Evolutionary conservation across 73 alveolate species (phyloP).

Genomic region (Paramecium primaurelia): DNA sequence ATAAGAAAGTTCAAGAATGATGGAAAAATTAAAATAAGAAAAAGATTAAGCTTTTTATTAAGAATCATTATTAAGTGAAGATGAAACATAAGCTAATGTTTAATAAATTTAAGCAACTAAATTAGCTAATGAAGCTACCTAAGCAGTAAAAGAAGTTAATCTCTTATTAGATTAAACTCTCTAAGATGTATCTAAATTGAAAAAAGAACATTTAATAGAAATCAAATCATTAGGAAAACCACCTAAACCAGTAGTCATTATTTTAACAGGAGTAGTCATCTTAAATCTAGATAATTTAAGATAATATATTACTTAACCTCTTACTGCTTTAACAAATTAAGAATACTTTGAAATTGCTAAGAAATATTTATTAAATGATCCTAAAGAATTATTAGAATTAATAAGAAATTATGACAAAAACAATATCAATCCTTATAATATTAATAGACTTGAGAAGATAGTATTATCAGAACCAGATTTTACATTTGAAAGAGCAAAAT

Average conservation of each 20-base stretch:
- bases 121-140: conserved; percentile 50
- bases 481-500: conserved; percentile 53
- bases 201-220: conserved; percentile 61
- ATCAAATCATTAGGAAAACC: conserved; percentile 54
- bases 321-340: background rate
- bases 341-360: conserved; percentile 60
- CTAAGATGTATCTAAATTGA: conserved; percentile 51
- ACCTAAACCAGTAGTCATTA: conserved; percentile 54
- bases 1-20: conserved; percentile 89
- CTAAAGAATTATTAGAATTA: conserved; percentile 53
- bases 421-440: conserved; percentile 19
- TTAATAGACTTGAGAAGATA: background rate
- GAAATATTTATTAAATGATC: conserved; percentile 50
- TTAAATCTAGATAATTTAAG: conserved; percentile 23
- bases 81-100: conserved; percentile 36
- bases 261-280: conserved; percentile 53
- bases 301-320: background rate
- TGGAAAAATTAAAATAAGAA: conserved; percentile 87
- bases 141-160: conserved; percentile 52
- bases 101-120: conserved; percentile 50
- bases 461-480: conserved; percentile 52
- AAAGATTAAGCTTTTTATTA: conserved; percentile 76
- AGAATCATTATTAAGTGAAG: conserved; percentile 19
- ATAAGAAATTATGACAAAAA: conserved; percentile 37
- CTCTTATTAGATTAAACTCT: conserved; percentile 6